Conservation (phyloP, 371 early-diverging fungal species). For the Mortierella sp. region DNA sequence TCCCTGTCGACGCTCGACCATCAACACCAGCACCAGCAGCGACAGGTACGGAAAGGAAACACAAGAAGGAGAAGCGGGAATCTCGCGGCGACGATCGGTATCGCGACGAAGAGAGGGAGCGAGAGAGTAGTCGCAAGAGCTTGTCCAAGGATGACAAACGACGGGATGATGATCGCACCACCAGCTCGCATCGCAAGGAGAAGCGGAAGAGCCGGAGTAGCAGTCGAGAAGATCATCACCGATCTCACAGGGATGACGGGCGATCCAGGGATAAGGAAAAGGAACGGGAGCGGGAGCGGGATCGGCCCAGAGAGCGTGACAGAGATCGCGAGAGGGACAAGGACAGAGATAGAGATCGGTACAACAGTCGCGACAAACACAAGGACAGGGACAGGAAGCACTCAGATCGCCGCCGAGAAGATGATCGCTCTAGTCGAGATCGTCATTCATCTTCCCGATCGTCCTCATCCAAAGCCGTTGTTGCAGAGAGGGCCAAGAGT, state of each 20-base stretch:
- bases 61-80: constrained; percentile 10
- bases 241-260: neutral
- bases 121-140: constrained; percentile 7
- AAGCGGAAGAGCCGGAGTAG: constrained; percentile 17
- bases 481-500: constrained; percentile 14
- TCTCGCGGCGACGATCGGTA: neutral
- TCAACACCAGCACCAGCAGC: neutral
- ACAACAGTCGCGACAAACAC: too few relatives aligned
- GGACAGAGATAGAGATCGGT: constrained; percentile 10
- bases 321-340: constrained; percentile 11
- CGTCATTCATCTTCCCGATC: constrained; percentile 17
- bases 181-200: neutral
- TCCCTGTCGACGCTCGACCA: constrained; percentile 14
- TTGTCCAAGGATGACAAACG: neutral
- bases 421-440: constrained; percentile 6
- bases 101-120: constrained; percentile 3
- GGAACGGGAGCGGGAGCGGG: constrained; percentile 2
- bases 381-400: constrained; percentile 11
- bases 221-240: constrained; percentile 5
- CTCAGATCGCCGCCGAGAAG: constrained; percentile 7
- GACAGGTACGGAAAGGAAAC: neutral
- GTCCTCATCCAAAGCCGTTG: neutral
- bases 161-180: neutral
- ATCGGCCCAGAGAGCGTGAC: constrained; percentile 9
- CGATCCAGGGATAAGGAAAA: neutral